These are phyloP conservation scores for Pseudogymnoascus sp. DNA, from an alignment of 2,329 filamentous ascomycete genomes.

Conservation along the genomic window DNA sequence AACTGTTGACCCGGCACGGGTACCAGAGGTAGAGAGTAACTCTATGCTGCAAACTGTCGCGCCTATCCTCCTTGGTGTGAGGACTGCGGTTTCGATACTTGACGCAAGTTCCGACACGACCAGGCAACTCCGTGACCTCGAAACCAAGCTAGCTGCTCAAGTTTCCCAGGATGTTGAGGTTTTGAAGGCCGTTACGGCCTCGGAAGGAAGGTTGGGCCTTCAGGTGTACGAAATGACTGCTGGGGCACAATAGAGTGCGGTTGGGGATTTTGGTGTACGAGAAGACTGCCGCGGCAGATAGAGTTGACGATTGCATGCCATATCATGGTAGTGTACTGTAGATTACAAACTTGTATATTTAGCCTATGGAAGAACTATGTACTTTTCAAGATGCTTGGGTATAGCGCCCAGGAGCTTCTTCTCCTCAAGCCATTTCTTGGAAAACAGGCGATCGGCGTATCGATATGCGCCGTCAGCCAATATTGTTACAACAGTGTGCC, in stretches of 20 bases:
- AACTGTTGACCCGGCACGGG: background rate
- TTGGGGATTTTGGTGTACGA: background rate
- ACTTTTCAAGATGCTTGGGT: conserved; percentile 79
- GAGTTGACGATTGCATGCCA: background rate
- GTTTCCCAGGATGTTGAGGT: background rate
- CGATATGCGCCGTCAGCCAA: conserved; percentile 95
- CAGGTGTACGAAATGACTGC: conserved; percentile 6
- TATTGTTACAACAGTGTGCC: conserved; percentile 86
- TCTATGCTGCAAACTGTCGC: conserved; percentile 27
- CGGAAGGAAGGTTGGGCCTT: background rate
- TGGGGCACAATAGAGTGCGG: background rate
- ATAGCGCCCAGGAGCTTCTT: conserved; percentile 79
- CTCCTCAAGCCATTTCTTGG: conserved; percentile 76
- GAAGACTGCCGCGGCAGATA: background rate
- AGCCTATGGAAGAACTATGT: conserved; percentile 76
- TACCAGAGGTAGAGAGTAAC: conserved; percentile 19
- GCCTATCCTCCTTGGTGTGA: conserved; percentile 36
- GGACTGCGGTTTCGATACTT: conserved; percentile 31
- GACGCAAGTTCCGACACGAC: conserved; percentile 14
- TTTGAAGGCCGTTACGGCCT: background rate
- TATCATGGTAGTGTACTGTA: conserved; percentile 13
- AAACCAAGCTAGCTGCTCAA: background rate
- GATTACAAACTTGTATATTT: conserved; percentile 20
- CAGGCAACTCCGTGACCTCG: conserved; percentile 1
- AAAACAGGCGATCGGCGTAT: conserved; percentile 92